Evolutionary conservation across 2,329 filamentous ascomycete species (phyloP), one percentile per base, ranked within the genome.

Genomic region (Rutstroemia sydowiana): DNA sequence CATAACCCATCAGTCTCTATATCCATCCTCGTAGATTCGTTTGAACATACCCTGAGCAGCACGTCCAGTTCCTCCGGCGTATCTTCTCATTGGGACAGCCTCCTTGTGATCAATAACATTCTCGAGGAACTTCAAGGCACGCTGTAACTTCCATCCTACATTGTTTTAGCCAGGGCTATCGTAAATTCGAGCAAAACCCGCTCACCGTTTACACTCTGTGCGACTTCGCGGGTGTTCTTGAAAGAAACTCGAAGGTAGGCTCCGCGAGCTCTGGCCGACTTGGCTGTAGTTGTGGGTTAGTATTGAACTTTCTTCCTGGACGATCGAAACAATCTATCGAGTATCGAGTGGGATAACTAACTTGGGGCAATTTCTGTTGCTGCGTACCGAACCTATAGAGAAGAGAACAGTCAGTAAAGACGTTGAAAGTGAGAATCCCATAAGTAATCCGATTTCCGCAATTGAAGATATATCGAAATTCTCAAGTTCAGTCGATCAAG

Each of bases 211-310:
- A 98, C 95, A 70, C 91, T 91, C 82, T 97, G 93, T 63, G 95
- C 93, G 65, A 92, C 96, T 82, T 98, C 95, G 72, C 93, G 90
- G 73, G 93, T 98, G 86, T 98, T 98, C 87, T 98, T 98, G 51
- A 51, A 56, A 68, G 88, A 95, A 68, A 97, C 92, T 73, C 93
- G 90, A 69, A 98, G 88, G 83, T 97, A 98, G 74, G 91, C 90
- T 76, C 95, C 93, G 77, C 93, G 91, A 72, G 92, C 87, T 80
- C 92, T 89, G 76, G 93, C 93, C 78, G 88, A 95, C 84, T 95
- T 96, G 68, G 85, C 81, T 32, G 45, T 41, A 34, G 40, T 28
- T 51, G 21, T 31, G 23, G 13, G 20, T 41, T 20, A 41, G 37
- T 14, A 41, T 41, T 32, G 37, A 13, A 32, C 13, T 13, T 32